Percentiles rank a stretch among this genome's conserved stretches.
Conservation (phyloP, 2,329 filamentous ascomycete genomes). For the Ophiostoma piceae region DNA sequence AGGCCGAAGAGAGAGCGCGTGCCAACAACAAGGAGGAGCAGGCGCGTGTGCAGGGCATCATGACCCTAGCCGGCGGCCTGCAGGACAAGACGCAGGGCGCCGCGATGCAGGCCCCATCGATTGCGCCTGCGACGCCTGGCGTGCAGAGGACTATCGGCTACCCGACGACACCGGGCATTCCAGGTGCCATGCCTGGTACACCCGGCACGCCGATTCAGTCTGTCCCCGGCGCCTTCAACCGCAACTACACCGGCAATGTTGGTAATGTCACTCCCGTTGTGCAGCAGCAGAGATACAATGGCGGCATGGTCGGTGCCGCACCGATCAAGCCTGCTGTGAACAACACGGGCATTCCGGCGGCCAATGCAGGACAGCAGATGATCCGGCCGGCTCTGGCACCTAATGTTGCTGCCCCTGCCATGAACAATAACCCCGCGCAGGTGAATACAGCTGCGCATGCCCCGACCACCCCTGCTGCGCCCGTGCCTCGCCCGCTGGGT, state of each 20-base stretch:
- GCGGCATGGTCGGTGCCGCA: constrained; percentile 5
- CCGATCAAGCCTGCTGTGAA: neutral
- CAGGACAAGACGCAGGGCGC: constrained; percentile 37
- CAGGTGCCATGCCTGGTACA: constrained; percentile 6
- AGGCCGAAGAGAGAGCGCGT: constrained; percentile 59
- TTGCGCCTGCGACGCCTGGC: neutral
- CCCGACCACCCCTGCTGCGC: neutral
- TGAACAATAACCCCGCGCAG: neutral
- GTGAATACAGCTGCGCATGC: neutral
- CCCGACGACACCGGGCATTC: neutral
- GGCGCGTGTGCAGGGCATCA: constrained; percentile 55
- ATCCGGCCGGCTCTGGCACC: neutral
- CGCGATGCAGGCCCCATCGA: neutral
- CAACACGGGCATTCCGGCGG: neutral
- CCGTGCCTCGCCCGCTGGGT: neutral
- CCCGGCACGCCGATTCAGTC: neutral
- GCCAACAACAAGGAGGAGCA: constrained; percentile 56
- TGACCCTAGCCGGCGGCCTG: constrained; percentile 50
- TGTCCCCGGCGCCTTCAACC: neutral
- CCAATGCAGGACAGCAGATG: neutral
- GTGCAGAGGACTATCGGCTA: neutral
- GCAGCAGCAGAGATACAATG: constrained; percentile 2
- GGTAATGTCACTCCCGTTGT: neutral
- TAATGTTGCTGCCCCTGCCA: neutral
- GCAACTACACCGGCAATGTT: no score